Base-by-base conservation (phyloP, 306 rosid genomes). In the Luffa acutangula region DNA sequence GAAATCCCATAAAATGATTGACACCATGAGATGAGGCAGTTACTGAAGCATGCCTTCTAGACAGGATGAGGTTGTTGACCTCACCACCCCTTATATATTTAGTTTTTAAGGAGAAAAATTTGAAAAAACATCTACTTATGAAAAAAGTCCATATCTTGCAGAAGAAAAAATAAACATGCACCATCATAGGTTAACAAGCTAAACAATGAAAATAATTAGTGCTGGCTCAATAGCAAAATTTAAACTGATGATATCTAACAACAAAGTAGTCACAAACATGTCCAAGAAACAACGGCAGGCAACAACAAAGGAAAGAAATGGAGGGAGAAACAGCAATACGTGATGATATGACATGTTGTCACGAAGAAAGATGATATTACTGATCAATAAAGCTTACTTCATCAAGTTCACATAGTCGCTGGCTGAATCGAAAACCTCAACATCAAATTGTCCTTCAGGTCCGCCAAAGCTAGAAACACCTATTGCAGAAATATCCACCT, bases 341-440 rank as follows among this genome's bases (percentile, higher is more conserved):
- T 7, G 21, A 43, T 60, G 15, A 31, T 41, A 46, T 45, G 18
- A 13, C 65, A 56, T 54, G 36, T 53, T 2, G 14, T 76, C 67
- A 76, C n/a, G 20, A 76, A 39, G 64, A 75, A 76, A 39, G 49
- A 75, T 37, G 14, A 62, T 17, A 20, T 67, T 54, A 39, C 14
- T 67, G 11, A 15, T 36, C 66, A 79, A 76, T 71, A 74, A 81
- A 75, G 71, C 94, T 82, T 88, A 95, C 99, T 91, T 91, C 97
- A 96, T 87, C 86, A 96, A 65, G 80, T 91, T 91, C 81, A 96
- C 89, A 82, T 96, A 96, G 78, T 96, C 97, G 64, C 85, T 89
- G 11, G 99, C 98, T n/a, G 96, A 86, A 85, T 96, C 97, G 88
- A 96, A 96, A 85, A 96, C 99, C 72, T 93, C 99, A 75, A 93